phyloP scores from a whole-genome alignment of 768 basidiomycete species.

The Hypholoma fasciculare region DNA sequence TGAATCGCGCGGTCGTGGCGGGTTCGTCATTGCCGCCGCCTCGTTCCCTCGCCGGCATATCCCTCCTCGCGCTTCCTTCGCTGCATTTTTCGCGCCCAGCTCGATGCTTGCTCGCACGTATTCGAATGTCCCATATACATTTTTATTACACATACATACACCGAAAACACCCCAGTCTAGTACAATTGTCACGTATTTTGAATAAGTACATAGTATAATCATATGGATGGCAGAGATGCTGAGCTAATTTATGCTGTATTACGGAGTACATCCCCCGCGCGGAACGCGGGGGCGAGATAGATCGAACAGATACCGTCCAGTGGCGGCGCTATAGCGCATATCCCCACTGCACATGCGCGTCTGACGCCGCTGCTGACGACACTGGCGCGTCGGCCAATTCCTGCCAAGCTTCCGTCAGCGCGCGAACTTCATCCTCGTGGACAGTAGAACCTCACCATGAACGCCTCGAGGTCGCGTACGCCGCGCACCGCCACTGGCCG shows the following conservation, averaged over 20 bases:
- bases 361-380: slow-evolving; percentile 6
- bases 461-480: slow-evolving; percentile 10
- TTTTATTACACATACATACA: neutral
- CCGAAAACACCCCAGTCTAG: neutral
- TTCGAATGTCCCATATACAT: neutral
- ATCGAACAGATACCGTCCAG: slow-evolving; percentile 1
- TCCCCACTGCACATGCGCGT: slow-evolving; percentile 39
- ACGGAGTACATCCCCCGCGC: neutral
- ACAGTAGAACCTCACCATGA: slow-evolving; percentile 10
- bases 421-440: slow-evolving; percentile 1
- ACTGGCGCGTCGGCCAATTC: slow-evolving; percentile 12
- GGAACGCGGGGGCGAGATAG: neutral
- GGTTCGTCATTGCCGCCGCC: neutral
- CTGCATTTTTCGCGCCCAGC: neutral
- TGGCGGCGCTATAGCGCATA: slow-evolving; percentile 37
- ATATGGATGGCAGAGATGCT: neutral
- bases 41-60: neutral
- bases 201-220: slow-evolving; percentile 5
- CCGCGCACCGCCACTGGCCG: slow-evolving; percentile 14
- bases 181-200: slow-evolving; percentile 2
- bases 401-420: slow-evolving; percentile 13
- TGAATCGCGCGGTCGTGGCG: slow-evolving; percentile 3
- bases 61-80: neutral
- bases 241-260: neutral
- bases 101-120: neutral